These are phyloP conservation scores for Candida tibetensis DNA, from an alignment of 805 yeast genomes.

Conservation along the genomic window DNA sequence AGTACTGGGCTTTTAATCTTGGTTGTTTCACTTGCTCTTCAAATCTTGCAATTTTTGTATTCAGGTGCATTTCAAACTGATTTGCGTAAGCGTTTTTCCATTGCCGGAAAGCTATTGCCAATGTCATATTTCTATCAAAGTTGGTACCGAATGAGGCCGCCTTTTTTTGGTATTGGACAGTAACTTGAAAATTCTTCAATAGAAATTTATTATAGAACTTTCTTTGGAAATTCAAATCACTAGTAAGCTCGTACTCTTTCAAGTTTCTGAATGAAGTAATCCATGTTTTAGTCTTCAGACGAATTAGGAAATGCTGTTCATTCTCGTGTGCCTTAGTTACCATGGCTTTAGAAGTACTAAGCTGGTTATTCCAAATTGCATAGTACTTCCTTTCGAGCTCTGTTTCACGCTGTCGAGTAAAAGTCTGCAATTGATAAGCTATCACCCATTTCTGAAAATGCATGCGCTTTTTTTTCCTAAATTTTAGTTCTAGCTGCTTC, in stretches of 20 bases:
- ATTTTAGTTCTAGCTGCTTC: neutral
- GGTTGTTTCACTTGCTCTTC: slow-evolving; percentile 13
- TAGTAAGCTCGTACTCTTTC: slow-evolving; percentile 11
- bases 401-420: neutral
- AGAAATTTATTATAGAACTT: slow-evolving; percentile 15
- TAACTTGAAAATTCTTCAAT: neutral
- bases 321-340: slow-evolving; percentile 2
- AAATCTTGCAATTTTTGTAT: slow-evolving; percentile 18
- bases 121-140: slow-evolving; percentile 5
- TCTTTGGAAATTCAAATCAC: slow-evolving; percentile 21
- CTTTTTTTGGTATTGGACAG: neutral
- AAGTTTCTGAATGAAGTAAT: neutral
- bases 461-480: neutral
- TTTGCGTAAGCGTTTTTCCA: slow-evolving; percentile 25
- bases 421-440: neutral
- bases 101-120: slow-evolving; percentile 6
- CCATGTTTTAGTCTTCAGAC: slow-evolving; percentile 6
- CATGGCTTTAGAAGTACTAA: neutral
- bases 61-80: slow-evolving; percentile 20
- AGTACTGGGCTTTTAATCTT: slow-evolving; percentile 7
- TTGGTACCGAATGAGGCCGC: neutral
- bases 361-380: slow-evolving; percentile 3
- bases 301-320: neutral
- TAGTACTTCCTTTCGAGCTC: neutral
- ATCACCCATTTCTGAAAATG: slow-evolving; percentile 3